A percentile compares a stretch with the other conserved stretches of the same genome.
phyloP scores from a whole-genome alignment of 2,329 filamentous ascomycete species.

The Aspergillus phoenicis region DNA sequence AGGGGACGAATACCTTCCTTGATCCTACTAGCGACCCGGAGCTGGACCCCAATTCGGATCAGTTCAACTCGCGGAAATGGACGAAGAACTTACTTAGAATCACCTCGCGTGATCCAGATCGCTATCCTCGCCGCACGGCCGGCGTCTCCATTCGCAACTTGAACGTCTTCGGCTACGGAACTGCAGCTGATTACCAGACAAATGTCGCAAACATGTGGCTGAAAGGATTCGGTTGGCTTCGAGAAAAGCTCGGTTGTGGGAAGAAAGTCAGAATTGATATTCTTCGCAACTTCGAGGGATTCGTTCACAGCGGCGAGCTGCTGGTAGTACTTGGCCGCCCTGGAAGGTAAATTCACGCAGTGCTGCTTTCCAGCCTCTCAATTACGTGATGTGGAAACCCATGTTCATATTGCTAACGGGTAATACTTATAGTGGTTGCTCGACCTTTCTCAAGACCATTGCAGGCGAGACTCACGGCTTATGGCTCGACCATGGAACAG shows the following conservation, averaged over 20 bases:
- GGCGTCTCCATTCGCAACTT: conserved; percentile 50
- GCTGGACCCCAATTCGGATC: conserved; percentile 45
- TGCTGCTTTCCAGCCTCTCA: background rate
- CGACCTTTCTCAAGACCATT: conserved; percentile 81
- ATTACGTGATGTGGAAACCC: background rate
- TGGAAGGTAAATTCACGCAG: conserved; percentile 36
- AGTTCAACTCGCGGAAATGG: conserved; percentile 50
- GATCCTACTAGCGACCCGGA: conserved; percentile 36
- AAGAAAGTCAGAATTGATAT: conserved; percentile 57
- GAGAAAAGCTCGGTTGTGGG: conserved; percentile 31
- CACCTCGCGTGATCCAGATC: conserved; percentile 33
- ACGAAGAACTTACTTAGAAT: conserved; percentile 44
- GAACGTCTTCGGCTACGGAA: conserved; percentile 48
- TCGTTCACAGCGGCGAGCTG: conserved; percentile 60
- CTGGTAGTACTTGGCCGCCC: conserved; percentile 56
- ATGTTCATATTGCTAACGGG: background rate
- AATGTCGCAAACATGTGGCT: conserved; percentile 48
- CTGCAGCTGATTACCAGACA: conserved; percentile 49
- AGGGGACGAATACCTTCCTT: conserved; percentile 41
- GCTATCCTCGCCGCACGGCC: conserved; percentile 36
- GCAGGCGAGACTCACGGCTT: conserved; percentile 82
- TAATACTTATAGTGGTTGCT: conserved; percentile 56
- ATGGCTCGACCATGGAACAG: conserved; percentile 67
- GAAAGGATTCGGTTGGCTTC: conserved; percentile 35
- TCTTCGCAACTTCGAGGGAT: conserved; percentile 63